A percentile compares a stretch with the other conserved stretches of the same genome.
phyloP scores from a whole-genome alignment of 352 stramenopile genomes.

The Pythium dissotocum region DNA sequence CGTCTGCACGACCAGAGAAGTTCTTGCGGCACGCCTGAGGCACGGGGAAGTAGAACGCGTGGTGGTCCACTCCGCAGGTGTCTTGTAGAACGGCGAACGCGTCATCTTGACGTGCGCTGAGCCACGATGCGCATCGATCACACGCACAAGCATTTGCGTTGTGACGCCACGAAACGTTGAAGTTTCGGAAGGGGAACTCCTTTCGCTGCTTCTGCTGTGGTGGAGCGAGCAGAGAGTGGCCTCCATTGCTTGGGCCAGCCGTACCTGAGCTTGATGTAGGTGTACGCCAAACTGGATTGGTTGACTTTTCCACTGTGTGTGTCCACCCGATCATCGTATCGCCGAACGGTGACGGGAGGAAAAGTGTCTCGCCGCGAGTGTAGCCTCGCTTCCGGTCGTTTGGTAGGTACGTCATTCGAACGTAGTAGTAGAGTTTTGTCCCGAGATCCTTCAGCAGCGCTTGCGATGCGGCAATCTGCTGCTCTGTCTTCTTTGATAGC shows the following conservation, averaged over 20 bases:
- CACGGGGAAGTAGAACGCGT: constrained; percentile 83
- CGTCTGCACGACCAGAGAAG: constrained; percentile 71
- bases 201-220: constrained; percentile 54
- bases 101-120: constrained; percentile 17
- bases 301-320: constrained; percentile 61
- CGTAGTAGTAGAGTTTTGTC: constrained; percentile 67
- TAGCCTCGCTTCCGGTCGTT: constrained; percentile 67
- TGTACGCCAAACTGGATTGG: constrained; percentile 48
- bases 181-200: constrained; percentile 72
- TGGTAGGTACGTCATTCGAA: constrained; percentile 76
- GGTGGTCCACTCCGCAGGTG: constrained; percentile 68
- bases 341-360: constrained; percentile 65
- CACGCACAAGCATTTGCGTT: constrained; percentile 50
- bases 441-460: constrained; percentile 59
- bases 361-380: constrained; percentile 45
- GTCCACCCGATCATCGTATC: constrained; percentile 77
- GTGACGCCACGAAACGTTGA: constrained; percentile 79
- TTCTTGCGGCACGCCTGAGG: constrained; percentile 76
- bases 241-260: neutral
- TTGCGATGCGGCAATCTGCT: constrained; percentile 61
- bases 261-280: constrained; percentile 5
- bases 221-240: constrained; percentile 16
- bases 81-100: constrained; percentile 22
- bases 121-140: constrained; percentile 43
- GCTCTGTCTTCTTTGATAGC: constrained; percentile 52